Base-by-base conservation (phyloP, 768 basidiomycete genomes). In the Trametes gibbosa region DNA sequence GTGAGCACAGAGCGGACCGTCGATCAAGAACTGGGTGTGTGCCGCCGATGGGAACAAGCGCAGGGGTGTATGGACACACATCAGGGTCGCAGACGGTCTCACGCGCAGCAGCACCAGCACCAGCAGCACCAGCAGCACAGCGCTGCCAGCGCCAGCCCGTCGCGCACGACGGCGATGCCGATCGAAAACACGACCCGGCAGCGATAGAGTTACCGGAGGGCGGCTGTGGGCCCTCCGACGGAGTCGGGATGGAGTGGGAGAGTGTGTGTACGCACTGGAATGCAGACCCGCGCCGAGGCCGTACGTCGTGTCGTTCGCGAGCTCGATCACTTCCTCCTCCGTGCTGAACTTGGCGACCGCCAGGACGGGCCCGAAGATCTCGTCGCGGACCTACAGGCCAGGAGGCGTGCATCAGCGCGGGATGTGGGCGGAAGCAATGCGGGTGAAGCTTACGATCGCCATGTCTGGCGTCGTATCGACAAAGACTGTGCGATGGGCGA, bases 341-440 rank as follows among this genome's bases (percentile, higher is more conserved):
- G 89, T 87, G 64, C 82, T 84, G 76, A 98, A 98, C 64, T 78
- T 84, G 42, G 86, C 87, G 42, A 98, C 83, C 24, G 85, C 81
- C 40, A 95, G 81, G 2, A 98, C 95, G 25, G 96, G 96, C 9
- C 96, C 96, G 71, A 98, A 98, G 65, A 97, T 97, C 86, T 95
- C 66, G 41, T 69, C 68, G 19, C 62, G 52, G 41, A 65, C 68
- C 66, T 67, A 25, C 45, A 14, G n/a, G 47, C 5, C 34, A 16
- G n/a, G 29, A 34, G 34, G 25, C 23, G 25, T 23, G 34, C 19
- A 17, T 19, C 41, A 40, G 56, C 12, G 6, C 8, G 41, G 1
- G 3, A 14, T 16, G 24, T 3, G 32, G 17, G 25, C 10, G 27
- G 40, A 25, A 4, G 41, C 17, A 50, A 54, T 32, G 19, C 24